Percentiles rank a stretch among this genome's conserved stretches.
phyloP scores from a whole-genome alignment of 192 early-diverging fungal species.

The Backusella mclennaniae region DNA sequence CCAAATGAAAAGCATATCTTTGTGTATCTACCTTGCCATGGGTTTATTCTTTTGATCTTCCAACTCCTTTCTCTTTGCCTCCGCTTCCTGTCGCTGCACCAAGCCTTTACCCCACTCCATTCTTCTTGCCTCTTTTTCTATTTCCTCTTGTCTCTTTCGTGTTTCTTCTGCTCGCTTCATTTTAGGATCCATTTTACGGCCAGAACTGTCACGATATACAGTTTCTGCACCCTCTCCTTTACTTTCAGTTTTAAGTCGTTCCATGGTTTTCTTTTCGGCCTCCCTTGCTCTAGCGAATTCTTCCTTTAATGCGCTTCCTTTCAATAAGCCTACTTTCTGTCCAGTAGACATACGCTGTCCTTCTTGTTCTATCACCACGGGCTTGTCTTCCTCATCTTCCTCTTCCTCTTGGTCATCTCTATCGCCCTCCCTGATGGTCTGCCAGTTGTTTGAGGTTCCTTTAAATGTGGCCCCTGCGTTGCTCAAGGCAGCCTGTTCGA shows the following conservation, averaged over 20 bases:
- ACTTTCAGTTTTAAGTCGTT: constrained; percentile 7
- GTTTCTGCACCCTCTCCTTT: constrained; percentile 29
- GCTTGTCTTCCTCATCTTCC: constrained; percentile 32
- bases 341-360: constrained; percentile 35
- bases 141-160: constrained; percentile 30
- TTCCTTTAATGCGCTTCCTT: constrained; percentile 23
- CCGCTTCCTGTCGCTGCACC: constrained; percentile 48
- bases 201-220: constrained; percentile 34
- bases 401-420: neutral
- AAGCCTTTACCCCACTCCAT: constrained; percentile 63
- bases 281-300: constrained; percentile 25
- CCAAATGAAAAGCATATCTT: neutral
- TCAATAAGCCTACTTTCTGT: constrained; percentile 32
- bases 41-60: constrained; percentile 49
- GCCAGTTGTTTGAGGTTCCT: constrained; percentile 22
- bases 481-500: neutral
- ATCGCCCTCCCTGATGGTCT: constrained; percentile 23
- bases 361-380: constrained; percentile 24
- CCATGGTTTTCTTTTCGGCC: constrained; percentile 10
- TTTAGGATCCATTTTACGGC: constrained; percentile 32
- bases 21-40: constrained; percentile 44
- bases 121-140: constrained; percentile 50
- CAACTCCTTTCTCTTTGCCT: constrained; percentile 32
- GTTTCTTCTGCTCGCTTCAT: constrained; percentile 33
- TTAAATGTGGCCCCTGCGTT: constrained; percentile 7